Base-by-base conservation (phyloP, 192 early-diverging fungal species). In the Podila verticillata region DNA sequence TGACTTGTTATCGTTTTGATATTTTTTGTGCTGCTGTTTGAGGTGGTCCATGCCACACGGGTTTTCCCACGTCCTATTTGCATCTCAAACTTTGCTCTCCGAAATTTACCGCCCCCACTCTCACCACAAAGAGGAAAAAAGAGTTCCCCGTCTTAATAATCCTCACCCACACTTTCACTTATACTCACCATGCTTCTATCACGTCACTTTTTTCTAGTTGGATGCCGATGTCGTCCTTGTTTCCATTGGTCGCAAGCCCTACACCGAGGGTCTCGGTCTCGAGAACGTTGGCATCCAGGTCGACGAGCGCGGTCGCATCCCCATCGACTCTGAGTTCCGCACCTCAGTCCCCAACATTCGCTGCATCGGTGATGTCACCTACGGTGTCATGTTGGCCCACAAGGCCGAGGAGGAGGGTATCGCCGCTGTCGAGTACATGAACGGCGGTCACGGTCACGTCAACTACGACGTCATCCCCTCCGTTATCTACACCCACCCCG, bases 381-480 rank as follows among this genome's bases (percentile, higher is more conserved):
- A 92, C 65, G 98, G 98, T 66, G 93, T 96, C 61, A 99, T 99
- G 98, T 91, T 99, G 82, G 98, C 98, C 24, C 98, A 99, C 94
- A 99, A 99, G 90, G 96, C 98, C 57, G 98, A 99, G 85, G 98
- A 99, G 85, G 98, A 99, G 84, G 97, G 96, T 82, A 97, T 99
- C 83, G 98, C 98, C 34, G 95, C 93, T 66, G 95, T 93, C 68
- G 98, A 99, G 84, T 91, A 94, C 87, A 94, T 99, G 64, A 90
- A 90, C 64, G 88, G 88, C 63, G 96, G 96, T 61, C 91, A 97
- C 79, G 98, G 98, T 57, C 96, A 98, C 83, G 98, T 99, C 87
- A 98, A 99, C 94, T 99, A 99, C 86, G 90, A 95, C 83, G 96
- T 92, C 39, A 96, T 99, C 73, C 98, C 98, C 34, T 96, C 95